phyloP scores from a whole-genome alignment of 352 stramenopile species.

The Blastocystis sp. region DNA sequence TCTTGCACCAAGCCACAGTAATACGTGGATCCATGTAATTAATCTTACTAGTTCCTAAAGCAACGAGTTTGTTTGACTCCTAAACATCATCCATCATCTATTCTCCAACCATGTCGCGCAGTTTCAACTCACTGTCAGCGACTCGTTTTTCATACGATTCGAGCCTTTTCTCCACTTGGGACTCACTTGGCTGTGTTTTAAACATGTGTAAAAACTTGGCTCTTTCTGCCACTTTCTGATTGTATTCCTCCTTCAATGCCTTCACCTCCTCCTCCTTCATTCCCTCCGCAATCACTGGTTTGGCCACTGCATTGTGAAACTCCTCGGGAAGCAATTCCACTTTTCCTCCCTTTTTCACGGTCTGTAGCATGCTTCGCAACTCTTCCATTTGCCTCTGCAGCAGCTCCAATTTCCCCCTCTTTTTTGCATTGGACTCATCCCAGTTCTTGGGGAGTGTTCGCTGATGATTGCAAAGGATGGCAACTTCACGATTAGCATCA shows the following conservation, averaged over 20 bases:
- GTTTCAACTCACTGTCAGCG: neutral
- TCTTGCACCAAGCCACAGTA: constrained; percentile 66
- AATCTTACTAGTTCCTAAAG: constrained; percentile 96
- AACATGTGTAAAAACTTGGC: constrained; percentile 84
- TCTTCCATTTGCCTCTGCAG: constrained; percentile 87
- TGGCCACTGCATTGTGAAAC: constrained; percentile 66
- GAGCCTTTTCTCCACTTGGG: constrained; percentile 88
- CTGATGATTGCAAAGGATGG: constrained; percentile 99
- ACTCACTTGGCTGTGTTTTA: constrained; percentile 76
- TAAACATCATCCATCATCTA: constrained; percentile 79
- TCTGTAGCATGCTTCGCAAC: constrained; percentile 78
- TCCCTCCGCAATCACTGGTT: constrained; percentile 71
- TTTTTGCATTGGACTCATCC: constrained; percentile 84
- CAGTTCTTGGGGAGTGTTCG: constrained; percentile 92
- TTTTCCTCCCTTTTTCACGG: constrained; percentile 74
- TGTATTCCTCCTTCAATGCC: constrained; percentile 69
- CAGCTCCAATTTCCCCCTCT: constrained; percentile 72
- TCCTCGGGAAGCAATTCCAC: constrained; percentile 81
- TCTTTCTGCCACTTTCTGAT: constrained; percentile 70
- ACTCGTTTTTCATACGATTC: constrained; percentile 70
- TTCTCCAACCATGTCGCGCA: constrained; percentile 4
- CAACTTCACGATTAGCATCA: constrained; percentile 98
- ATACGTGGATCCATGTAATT: constrained; percentile 99
- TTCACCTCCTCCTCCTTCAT: constrained; percentile 74
- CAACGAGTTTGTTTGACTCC: constrained; percentile 96